A percentile compares a stretch with the other conserved stretches of the same genome.
phyloP scores from a whole-genome alignment of 2,329 filamentous ascomycete species.

The Trichoderma gracile region DNA sequence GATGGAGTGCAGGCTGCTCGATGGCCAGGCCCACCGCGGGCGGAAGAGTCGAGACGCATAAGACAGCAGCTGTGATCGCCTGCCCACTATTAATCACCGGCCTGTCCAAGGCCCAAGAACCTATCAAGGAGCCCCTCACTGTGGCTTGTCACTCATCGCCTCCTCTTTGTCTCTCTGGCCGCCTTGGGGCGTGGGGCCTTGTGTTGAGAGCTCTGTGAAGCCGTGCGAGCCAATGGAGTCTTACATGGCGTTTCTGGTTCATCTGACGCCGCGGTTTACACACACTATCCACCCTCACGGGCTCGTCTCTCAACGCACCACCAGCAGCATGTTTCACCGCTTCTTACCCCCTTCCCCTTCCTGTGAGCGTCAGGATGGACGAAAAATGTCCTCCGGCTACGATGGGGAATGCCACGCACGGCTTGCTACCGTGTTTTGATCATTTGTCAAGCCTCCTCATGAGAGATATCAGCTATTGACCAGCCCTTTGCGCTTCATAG shows the following conservation, averaged over 20 bases:
- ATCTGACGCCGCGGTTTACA: background rate
- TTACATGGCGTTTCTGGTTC: background rate
- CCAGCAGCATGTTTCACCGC: conserved; percentile 24
- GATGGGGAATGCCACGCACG: background rate
- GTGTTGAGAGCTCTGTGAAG: background rate
- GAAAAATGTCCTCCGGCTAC: background rate
- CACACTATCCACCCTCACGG: background rate
- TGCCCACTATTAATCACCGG: conserved; percentile 7
- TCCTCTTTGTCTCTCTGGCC: background rate
- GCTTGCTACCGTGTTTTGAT: conserved; percentile 2
- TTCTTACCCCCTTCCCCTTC: conserved; percentile 22
- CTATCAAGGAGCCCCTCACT: background rate
- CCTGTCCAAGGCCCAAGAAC: background rate
- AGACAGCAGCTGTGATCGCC: conserved; percentile 7
- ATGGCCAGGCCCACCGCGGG: background rate
- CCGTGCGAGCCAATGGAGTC: conserved; percentile 14
- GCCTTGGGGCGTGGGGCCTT: conserved; percentile 10
- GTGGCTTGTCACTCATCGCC: background rate
- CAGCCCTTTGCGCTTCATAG: background rate
- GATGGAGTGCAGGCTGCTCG: conserved; percentile 16
- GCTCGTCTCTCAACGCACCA: background rate
- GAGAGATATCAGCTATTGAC: background rate
- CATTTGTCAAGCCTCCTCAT: too few relatives aligned
- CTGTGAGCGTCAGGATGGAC: background rate
- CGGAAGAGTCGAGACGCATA: conserved; percentile 8